Conservation (phyloP, 202 grass and related monocot species). For the Carex arenaria region DNA sequence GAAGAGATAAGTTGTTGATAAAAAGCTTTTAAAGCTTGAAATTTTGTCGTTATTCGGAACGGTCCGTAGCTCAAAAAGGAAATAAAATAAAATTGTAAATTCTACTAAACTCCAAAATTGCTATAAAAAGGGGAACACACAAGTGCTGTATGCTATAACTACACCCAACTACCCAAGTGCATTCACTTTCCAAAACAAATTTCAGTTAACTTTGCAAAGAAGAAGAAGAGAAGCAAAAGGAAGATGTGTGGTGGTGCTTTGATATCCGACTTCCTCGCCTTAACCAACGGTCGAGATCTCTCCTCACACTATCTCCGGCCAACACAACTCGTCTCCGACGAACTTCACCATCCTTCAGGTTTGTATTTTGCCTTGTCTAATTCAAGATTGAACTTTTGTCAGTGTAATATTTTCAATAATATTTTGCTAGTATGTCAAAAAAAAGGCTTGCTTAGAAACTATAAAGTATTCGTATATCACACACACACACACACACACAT, state of each 20-base stretch:
- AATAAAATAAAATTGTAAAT: neutral
- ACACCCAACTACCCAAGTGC: neutral
- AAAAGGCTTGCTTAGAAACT: too few species aligned
- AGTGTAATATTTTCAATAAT: neutral
- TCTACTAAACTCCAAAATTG: neutral
- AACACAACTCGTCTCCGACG: neutral
- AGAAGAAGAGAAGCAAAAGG: neutral
- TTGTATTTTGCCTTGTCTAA: neutral
- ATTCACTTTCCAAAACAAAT: neutral
- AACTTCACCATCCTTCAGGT: neutral
- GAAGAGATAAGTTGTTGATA: constrained; percentile 8
- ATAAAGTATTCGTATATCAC: too few species aligned
- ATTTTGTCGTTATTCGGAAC: neutral
- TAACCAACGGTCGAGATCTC: neutral
- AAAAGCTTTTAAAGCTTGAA: neutral
- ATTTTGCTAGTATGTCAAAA: neutral
- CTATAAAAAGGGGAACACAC: neutral
- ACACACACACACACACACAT: too few species aligned
- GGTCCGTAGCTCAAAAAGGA: constrained; percentile 15
- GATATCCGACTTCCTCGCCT: neutral
- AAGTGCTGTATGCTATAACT: neutral
- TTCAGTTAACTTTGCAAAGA: neutral
- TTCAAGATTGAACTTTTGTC: too few species aligned
- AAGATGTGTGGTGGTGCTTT: neutral
- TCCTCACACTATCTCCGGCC: neutral